Base-by-base conservation (phyloP, 1,284 basidiomycete species). In the Kalmanozyma brasiliensis region DNA sequence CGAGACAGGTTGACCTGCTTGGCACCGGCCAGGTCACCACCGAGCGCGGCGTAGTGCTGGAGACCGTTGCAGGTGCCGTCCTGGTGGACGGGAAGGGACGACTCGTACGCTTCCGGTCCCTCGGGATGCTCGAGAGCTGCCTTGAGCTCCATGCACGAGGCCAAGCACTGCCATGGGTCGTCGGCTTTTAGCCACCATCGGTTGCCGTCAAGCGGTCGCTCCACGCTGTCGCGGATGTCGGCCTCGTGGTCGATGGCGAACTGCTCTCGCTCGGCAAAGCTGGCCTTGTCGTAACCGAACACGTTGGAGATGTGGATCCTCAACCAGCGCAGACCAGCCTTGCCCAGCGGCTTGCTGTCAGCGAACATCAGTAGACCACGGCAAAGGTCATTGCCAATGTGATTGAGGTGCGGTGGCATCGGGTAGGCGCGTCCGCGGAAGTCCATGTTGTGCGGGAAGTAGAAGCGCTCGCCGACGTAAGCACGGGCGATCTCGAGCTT, bases 11-110 rank as follows among this genome's bases (percentile, higher is more conserved):
- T 99, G 77, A 99, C 95, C 78, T 98, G 94, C 71, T 87, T 86
- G 4, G 95, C 95, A 60, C 95, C 96, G 29, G 87, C 86, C 24
- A 88, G 85, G 78, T 99, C 96, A 23, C 95, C 96, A 52, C 96
- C 95, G 3, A 99, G 88, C 1, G 95, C 95, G 11, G 96, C 96
- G 77, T 99, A 99, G 83, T 99, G 95, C 84, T 99, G 95, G 74
- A 99, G 85, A 42, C 96, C 95, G 80, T 99, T 99, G 79, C 96
- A 99, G 0, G 96, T 98, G 1, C 95, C 96, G 78, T 98, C 96
- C 84, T 98, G 96, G 82, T 99, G 96, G 8, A 98, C 88, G 0
- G 96, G 96, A 16, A 97, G 85, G n/a, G 85, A 83, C 3, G 89
- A 93, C 73, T 87, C 84, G 84, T 87, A 97, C 22, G 84, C 83